These are phyloP conservation scores for sunflower (Helianthus annuus) DNA, from an alignment of 129 eudicot genomes.

Conservation along the genomic window DNA sequence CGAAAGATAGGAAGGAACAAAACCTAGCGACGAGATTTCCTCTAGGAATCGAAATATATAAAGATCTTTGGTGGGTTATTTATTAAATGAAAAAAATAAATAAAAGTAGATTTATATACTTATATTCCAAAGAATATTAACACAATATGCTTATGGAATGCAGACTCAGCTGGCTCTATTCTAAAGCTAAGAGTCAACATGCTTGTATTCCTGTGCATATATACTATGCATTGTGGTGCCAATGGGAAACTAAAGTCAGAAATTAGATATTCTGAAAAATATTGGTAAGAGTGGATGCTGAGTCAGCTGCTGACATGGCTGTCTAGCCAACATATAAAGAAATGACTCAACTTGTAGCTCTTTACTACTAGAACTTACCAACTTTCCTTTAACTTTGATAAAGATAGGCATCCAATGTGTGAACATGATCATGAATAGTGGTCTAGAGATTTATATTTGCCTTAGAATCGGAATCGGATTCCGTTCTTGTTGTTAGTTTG, in stretches of 20 bases:
- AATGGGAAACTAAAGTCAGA: slow-evolving; percentile 38
- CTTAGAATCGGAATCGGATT: slow-evolving; percentile 9
- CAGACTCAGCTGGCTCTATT: slow-evolving; percentile 54
- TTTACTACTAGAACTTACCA: slow-evolving; percentile 34
- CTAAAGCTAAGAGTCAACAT: slow-evolving; percentile 33
- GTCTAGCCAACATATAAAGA: slow-evolving; percentile 25
- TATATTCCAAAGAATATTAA: slow-evolving; percentile 33
- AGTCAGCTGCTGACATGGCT: slow-evolving; percentile 55
- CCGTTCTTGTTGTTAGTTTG: slow-evolving; percentile 20
- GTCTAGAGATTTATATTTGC: slow-evolving; percentile 8
- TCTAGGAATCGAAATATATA: slow-evolving; percentile 4
- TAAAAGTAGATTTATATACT: not conserved
- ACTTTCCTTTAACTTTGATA: slow-evolving; percentile 43
- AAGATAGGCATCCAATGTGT: slow-evolving; percentile 29
- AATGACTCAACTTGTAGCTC: slow-evolving; percentile 25
- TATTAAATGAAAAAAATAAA: slow-evolving; percentile 5
- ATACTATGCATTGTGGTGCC: slow-evolving; percentile 39
- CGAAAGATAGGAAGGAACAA: slow-evolving; percentile 20
- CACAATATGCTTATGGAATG: slow-evolving; percentile 58
- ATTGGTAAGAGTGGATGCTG: slow-evolving; percentile 35
- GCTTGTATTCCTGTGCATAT: slow-evolving; percentile 32
- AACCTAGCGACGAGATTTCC: slow-evolving; percentile 13
- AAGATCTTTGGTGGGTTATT: slow-evolving; percentile 6
- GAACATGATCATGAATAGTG: slow-evolving; percentile 27
- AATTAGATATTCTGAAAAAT: slow-evolving; percentile 36